These are phyloP conservation scores for Knufia fluminis DNA, from an alignment of 2,329 filamentous ascomycete species.

Conservation along the genomic window DNA sequence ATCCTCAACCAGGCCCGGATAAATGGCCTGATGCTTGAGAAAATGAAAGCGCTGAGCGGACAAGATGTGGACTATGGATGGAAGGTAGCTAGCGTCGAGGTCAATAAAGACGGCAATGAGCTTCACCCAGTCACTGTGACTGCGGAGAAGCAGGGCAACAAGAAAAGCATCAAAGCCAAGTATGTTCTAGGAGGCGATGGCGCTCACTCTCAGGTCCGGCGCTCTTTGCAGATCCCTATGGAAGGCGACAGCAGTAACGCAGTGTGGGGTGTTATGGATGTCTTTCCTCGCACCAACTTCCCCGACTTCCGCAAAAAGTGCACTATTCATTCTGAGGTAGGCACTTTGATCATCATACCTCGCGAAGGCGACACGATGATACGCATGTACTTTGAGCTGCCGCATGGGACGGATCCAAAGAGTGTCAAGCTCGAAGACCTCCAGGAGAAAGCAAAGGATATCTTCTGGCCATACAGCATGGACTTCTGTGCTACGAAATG, in stretches of 20 bases:
- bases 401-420: slow-evolving; percentile 40
- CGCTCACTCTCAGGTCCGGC: slow-evolving; percentile 34
- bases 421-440: slow-evolving; percentile 46
- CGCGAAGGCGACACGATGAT: slow-evolving; percentile 49
- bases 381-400: slow-evolving; percentile 55
- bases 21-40: slow-evolving; percentile 45
- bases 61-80: slow-evolving; percentile 47
- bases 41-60: slow-evolving; percentile 37
- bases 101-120: slow-evolving; percentile 38
- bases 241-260: slow-evolving; percentile 49
- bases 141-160: slow-evolving; percentile 33
- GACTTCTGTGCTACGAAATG: slow-evolving; percentile 50
- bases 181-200: slow-evolving; percentile 46
- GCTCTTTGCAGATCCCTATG: slow-evolving; percentile 42
- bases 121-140: slow-evolving; percentile 39
- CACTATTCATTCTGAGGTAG: slow-evolving; percentile 38
- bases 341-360: slow-evolving; percentile 43
- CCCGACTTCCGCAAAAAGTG: slow-evolving; percentile 44
- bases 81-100: slow-evolving; percentile 41
- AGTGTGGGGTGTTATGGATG: slow-evolving; percentile 51
- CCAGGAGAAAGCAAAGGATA: slow-evolving; percentile 40
- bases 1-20: slow-evolving; percentile 50
- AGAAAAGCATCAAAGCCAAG: slow-evolving; percentile 38
- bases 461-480: slow-evolving; percentile 48
- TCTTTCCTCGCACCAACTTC: slow-evolving; percentile 41